Evolutionary conservation across 2,329 filamentous ascomycete genomes (phyloP), one percentile per base, ranked within the genome.

Genomic region (Metarhizium brunneum): DNA sequence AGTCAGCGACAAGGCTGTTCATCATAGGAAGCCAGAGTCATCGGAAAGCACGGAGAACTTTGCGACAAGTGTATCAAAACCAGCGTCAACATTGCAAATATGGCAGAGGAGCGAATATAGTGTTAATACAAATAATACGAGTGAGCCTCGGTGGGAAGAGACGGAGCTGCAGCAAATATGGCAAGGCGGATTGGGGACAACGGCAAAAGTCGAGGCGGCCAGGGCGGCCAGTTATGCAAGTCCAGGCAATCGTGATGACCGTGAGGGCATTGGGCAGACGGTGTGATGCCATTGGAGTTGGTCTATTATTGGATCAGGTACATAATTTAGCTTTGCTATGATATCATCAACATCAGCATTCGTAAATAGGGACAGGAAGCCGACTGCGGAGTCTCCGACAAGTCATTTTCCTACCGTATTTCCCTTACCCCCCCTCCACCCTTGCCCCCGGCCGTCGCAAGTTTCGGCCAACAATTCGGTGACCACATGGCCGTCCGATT

Each of bases 81-180:
- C 54, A 13, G 50, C 6, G 7, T 53, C 50, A 45, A 52, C 50
- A 20, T 30, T 56, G 45, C 43, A 53, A 25, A 56, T 56, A 16
- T 56, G 54, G 54, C 54, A 56, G 10, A 50, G 50, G 16, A 52
- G 50, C 50, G 54, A 56, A 32, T 56, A 53, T n/a, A 50, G 54
- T 45, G 50, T 56, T 16, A 18, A 53, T 43, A 35, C 50, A 13
- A 53, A 56, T 8, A 25, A 53, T 6, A 14, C 42, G 11, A 49
- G 20, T 29, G 42, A 52, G 11, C 3, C 3, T 20, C 4, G 18
- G 13, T 6, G 11, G 20, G 49, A 55, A 16, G 32, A 42, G 10
- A 49, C 25, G 14, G 54, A 56, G 32, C 16, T 56, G 35, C 43
- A 51, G 29, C 32, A 36, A 16, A 49, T 52, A 2, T 45, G 54